Base-by-base conservation (phyloP, 2,329 filamentous ascomycete genomes). In the Nemania sp. region DNA sequence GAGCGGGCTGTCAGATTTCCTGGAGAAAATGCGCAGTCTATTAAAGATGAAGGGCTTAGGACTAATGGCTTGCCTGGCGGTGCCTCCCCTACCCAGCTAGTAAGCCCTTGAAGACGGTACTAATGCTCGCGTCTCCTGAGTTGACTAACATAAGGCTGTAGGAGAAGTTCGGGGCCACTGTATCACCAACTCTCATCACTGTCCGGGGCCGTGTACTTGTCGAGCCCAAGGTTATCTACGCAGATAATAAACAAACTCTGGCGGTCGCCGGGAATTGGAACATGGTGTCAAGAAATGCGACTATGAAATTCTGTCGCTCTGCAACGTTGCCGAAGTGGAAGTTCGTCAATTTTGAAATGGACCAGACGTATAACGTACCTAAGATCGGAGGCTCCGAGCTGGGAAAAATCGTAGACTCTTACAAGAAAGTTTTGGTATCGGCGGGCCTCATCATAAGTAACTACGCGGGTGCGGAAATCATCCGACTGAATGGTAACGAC, bases 1-100 rank as follows among this genome's bases (percentile, higher is more conserved):
- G 75, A 72, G 0, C 90, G 90, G 72, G 88, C 90, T 5, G 87
- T 89, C 20, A 83, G 87, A 15, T 77, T 73, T 2, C 90, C 90
- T 0, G 80, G 78, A 3, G 77, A 82, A 18, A 92, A 91, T 74
- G 87, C 86, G 0, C 72, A 78, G 7, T 86, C 85, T 0, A 91
- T 92, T 69, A 79, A 83, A 4, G 79, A 74, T 0, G 80, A 83
- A 7, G 88, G 87, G 0, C 75, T 84, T n/a, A 66, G 73, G 3
- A 79, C 85, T 1, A 80, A 89, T 27, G 86, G 87, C 3, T 76
- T 89, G 7, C 70, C 73, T 5, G 74, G 77, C 3, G 68, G 76
- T 0, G 84, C 5, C 45, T 22, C 1, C 4, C 32, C 57, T 63
- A n/a, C n/a, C n/a, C 45, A 41, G 24, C 24, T 64, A 20, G 65